phyloP scores from a whole-genome alignment of 139 green algal genomes.

The Asterochloris sp. region DNA sequence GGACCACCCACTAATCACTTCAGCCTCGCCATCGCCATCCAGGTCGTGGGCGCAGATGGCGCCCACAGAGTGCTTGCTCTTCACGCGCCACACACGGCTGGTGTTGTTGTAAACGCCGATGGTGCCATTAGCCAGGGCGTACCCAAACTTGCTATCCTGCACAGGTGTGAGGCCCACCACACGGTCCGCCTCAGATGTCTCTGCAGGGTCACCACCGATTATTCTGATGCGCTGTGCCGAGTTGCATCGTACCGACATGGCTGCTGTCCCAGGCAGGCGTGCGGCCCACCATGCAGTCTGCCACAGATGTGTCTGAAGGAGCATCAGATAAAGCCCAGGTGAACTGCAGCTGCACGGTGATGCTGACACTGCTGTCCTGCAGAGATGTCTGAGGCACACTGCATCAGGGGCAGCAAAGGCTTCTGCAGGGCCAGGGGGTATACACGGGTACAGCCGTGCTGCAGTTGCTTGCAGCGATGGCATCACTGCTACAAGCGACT shows the following conservation, averaged over 20 bases:
- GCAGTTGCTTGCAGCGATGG: no score
- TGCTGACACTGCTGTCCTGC: no score
- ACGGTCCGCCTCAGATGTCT: conserved; percentile 59
- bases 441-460: no score
- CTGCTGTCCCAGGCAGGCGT: conserved; percentile 19
- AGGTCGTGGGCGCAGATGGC: conserved; percentile 57
- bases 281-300: conserved; percentile 54
- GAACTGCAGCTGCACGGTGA: no score
- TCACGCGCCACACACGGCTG: conserved; percentile 71
- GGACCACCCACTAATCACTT: conserved; percentile 77
- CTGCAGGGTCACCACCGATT: background rate
- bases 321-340: no score
- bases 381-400: no score
- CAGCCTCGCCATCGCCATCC: conserved; percentile 55
- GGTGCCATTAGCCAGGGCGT: conserved; percentile 65
- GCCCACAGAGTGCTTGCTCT: conserved; percentile 60
- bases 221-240: no score
- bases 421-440: no score
- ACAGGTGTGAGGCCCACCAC: conserved; percentile 49
- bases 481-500: no score
- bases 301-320: background rate
- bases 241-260: conserved; percentile 24
- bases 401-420: no score
- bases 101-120: conserved; percentile 63
- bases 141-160: conserved; percentile 42